Conservation (phyloP, 805 yeast species). For the Blastobotrys americana region DNA sequence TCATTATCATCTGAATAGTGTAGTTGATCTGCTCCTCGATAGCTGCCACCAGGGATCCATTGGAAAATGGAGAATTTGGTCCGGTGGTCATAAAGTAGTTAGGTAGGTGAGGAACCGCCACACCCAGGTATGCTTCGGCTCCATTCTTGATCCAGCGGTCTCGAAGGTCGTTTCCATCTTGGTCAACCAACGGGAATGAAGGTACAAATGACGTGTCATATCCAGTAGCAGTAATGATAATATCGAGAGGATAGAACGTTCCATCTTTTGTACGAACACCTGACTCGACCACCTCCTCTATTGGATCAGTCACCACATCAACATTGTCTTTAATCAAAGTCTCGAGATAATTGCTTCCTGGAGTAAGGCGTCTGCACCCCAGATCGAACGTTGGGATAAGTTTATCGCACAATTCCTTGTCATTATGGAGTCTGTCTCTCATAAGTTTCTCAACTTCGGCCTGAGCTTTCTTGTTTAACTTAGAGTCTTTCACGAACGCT, state of each 20-base stretch:
- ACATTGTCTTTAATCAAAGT: slow-evolving; percentile 19
- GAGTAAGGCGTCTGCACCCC: slow-evolving; percentile 22
- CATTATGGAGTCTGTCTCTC: slow-evolving; percentile 11
- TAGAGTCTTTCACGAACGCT: slow-evolving; percentile 6
- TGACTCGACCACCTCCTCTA: slow-evolving; percentile 14
- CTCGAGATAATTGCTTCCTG: slow-evolving; percentile 22
- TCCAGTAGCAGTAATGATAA: slow-evolving; percentile 14
- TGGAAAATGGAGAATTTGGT: slow-evolving; percentile 10
- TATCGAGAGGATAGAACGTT: slow-evolving; percentile 6
- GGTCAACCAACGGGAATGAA: background rate
- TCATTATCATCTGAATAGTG: slow-evolving; percentile 7
- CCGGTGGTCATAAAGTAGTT: slow-evolving; percentile 11
- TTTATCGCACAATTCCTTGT: slow-evolving; percentile 11
- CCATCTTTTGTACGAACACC: slow-evolving; percentile 19
- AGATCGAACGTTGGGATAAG: slow-evolving; percentile 19
- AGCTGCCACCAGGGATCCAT: slow-evolving; percentile 10
- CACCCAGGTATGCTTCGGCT: slow-evolving; percentile 8
- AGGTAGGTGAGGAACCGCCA: slow-evolving; percentile 13
- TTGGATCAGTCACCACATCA: slow-evolving; percentile 12
- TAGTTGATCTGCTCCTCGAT: slow-evolving; percentile 10
- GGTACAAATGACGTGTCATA: slow-evolving; percentile 7
- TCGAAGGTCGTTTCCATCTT: slow-evolving; percentile 4
- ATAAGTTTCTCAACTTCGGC: slow-evolving; percentile 4
- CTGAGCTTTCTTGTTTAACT: slow-evolving; percentile 5
- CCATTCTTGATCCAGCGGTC: slow-evolving; percentile 2